Percentiles rank a stretch among this genome's conserved stretches.
Conservation (phyloP, 2,329 filamentous ascomycete genomes). For the Fusarium robinianum region DNA sequence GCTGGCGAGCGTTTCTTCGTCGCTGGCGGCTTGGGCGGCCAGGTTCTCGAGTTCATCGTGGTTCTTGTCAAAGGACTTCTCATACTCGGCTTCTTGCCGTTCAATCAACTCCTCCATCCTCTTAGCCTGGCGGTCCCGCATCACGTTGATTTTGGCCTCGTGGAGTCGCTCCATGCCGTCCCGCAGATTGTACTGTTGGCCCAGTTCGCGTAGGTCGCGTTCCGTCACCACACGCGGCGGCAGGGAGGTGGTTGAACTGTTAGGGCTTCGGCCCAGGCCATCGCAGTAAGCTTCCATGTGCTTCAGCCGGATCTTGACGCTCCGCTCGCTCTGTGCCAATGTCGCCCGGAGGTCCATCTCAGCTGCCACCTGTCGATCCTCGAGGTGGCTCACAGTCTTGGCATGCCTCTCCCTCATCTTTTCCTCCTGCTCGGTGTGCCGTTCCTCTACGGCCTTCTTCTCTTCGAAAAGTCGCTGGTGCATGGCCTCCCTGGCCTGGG, state of each 20-base stretch:
- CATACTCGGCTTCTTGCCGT: slow-evolving; percentile 58
- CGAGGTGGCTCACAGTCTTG: slow-evolving; percentile 58
- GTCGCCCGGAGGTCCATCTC: slow-evolving; percentile 62
- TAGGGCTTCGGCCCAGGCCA: slow-evolving; percentile 51
- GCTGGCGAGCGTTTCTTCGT: slow-evolving; percentile 53
- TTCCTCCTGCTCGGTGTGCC: slow-evolving; percentile 52
- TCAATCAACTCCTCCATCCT: slow-evolving; percentile 62
- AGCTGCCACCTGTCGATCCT: slow-evolving; percentile 64
- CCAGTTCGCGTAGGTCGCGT: slow-evolving; percentile 61
- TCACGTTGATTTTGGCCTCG: slow-evolving; percentile 65
- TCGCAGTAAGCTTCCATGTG: slow-evolving; percentile 71
- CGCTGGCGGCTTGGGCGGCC: slow-evolving; percentile 51
- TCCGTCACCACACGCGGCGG: slow-evolving; percentile 61
- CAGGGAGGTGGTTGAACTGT: slow-evolving; percentile 36
- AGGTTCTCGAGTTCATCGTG: slow-evolving; percentile 54
- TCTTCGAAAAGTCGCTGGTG: slow-evolving; percentile 54
- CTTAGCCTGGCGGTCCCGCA: slow-evolving; percentile 67
- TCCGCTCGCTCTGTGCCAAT: slow-evolving; percentile 61
- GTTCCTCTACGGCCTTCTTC: slow-evolving; percentile 52
- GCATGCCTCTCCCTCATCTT: slow-evolving; percentile 60
- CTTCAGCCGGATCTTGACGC: slow-evolving; percentile 61
- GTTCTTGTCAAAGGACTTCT: slow-evolving; percentile 51
- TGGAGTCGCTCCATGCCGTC: slow-evolving; percentile 64
- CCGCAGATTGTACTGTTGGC: slow-evolving; percentile 63
- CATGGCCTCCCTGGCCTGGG: slow-evolving; percentile 54